A percentile compares a stretch with the other conserved stretches of the same genome.
Evolutionary conservation across 495 filamentous ascomycete species (phyloP).

Genomic region (Penicillium macrosclerotiorum): DNA sequence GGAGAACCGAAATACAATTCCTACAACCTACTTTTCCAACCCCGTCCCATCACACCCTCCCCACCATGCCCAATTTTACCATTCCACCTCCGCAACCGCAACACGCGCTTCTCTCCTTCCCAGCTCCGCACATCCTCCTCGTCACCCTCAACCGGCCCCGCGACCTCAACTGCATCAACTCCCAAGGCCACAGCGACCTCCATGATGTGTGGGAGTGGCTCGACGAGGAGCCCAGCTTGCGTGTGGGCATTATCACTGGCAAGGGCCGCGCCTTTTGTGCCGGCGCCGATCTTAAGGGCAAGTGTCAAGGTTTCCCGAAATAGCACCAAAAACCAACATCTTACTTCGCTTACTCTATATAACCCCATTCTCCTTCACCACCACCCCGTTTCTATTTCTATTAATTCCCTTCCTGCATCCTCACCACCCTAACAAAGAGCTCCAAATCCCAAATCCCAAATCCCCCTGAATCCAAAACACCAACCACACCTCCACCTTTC

Average conservation of each 20-base stretch:
- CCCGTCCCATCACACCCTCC: not conserved
- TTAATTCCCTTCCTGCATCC: not conserved
- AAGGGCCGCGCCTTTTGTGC: slow-evolving; percentile 58
- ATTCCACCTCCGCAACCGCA: slow-evolving; percentile 38
- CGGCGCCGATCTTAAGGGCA: slow-evolving; percentile 57
- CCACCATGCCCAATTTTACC: slow-evolving; percentile 25
- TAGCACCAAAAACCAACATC: not conserved
- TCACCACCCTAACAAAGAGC: not conserved
- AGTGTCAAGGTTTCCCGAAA: too few relatives aligned
- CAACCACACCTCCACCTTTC: too few relatives aligned
- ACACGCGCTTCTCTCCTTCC: slow-evolving; percentile 41
- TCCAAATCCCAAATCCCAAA: too few relatives aligned
- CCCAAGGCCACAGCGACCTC: slow-evolving; percentile 51
- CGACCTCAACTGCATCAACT: slow-evolving; percentile 50
- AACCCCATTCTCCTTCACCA: not conserved
- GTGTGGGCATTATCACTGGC: slow-evolving; percentile 56
- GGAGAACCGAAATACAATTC: too few relatives aligned
- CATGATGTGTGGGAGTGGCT: slow-evolving; percentile 55
- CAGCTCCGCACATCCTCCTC: slow-evolving; percentile 47
- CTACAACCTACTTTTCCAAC: not conserved
- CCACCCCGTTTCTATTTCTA: too few relatives aligned
- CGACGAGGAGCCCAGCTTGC: slow-evolving; percentile 52
- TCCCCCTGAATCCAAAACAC: too few relatives aligned
- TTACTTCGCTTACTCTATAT: too few relatives aligned
- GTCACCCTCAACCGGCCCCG: slow-evolving; percentile 48